phyloP scores from a whole-genome alignment of 1,284 basidiomycete species.

The Irpex sp. region DNA sequence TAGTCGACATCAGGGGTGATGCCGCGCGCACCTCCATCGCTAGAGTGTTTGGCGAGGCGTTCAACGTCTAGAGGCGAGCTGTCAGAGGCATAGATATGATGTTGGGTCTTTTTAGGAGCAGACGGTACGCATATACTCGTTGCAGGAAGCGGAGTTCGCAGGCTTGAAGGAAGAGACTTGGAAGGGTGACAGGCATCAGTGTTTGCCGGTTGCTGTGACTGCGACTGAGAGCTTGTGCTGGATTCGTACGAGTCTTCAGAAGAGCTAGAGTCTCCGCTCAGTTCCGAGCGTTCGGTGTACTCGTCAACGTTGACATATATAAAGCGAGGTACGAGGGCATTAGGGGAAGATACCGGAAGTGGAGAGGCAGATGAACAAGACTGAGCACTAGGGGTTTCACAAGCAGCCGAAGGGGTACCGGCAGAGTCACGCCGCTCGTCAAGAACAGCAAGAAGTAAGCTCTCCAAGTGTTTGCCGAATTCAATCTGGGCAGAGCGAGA shows the following conservation, averaged over 20 bases:
- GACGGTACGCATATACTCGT: background rate
- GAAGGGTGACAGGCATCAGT: background rate
- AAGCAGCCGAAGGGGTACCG: background rate
- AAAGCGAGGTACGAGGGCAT: background rate
- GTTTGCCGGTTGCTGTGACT: too few species aligned
- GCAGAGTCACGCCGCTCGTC: background rate
- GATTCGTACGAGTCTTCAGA: background rate
- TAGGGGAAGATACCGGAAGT: background rate
- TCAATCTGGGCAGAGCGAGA: constrained; percentile 4
- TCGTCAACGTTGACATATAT: background rate
- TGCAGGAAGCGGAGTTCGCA: constrained; percentile 1
- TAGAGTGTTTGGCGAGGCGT: background rate
- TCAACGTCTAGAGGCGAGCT: background rate
- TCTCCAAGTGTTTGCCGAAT: constrained; percentile 6
- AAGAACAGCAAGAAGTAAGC: constrained; percentile 4
- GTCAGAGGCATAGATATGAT: constrained; percentile 5
- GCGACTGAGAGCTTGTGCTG: background rate
- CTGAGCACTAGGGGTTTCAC: background rate
- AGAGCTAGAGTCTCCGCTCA: background rate
- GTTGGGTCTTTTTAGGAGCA: constrained; percentile 13
- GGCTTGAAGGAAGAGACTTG: background rate
- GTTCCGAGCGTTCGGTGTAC: background rate
- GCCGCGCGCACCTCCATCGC: background rate
- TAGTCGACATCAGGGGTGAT: background rate
- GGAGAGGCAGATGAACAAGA: background rate